Base-by-base conservation (phyloP, 2,329 filamentous ascomycete species). In the Alternaria rosae region DNA sequence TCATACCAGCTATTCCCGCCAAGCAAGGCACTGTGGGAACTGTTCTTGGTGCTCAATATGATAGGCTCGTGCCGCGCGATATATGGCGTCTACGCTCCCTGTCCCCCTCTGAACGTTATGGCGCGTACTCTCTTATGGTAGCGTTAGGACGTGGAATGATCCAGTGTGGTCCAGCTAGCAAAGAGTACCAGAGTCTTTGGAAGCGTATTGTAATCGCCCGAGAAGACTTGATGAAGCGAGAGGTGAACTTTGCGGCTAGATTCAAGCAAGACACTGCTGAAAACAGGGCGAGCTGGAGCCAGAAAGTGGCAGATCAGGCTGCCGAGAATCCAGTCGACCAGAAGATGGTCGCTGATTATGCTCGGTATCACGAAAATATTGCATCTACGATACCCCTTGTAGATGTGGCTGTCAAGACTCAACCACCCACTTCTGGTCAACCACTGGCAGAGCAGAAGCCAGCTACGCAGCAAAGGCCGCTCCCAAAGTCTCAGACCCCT, bases 1-100 rank as follows among this genome's bases (percentile, higher is more conserved):
- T 13, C 3, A 2, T 54, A 2, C 56, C 56, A 7, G 47, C 26
- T 3, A 58, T 58, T 13, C 4, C 8, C 6, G 2, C 6, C 0
- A 2, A 26, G 1, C 13, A 32, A 26, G 47, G 47, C 13, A 28
- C 35, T 6, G 0, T 51, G 8, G 54, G 32, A 10, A n/a, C 9
- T 20, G 2, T 6, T 6, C 3, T 13, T 1, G 15, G 12, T 11
- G 8, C 32, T 6, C 8, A 5, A 0, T 4, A 25, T 13, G 15
- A 23, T 5, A 11, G 23, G 17, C 41, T 55, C 4, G 28, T 53
- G 1, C 56, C 56, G 2, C 25, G 41, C n/a, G 38, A 45, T 3
- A 13, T 58, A 11, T 58, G 56, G 56, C 25, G 20, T 10, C 28
- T 57, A 7, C 54, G 54, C 2, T 25, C 45, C 6, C 25, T 51